phyloP scores from a whole-genome alignment of 177 flowering plant species.

The Vitis hybrid region DNA sequence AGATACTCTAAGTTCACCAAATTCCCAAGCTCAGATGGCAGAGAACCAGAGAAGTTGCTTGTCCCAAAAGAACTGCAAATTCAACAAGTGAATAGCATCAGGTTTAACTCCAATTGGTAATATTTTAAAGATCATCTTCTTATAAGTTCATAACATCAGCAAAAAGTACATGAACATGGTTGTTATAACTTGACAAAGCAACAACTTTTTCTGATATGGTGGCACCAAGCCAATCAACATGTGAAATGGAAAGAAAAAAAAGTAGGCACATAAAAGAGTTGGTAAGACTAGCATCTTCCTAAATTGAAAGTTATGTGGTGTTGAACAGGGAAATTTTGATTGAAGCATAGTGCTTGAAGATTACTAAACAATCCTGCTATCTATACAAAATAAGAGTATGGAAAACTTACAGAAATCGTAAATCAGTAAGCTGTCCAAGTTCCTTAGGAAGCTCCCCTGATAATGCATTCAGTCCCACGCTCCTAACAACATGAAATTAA shows the following conservation, averaged over 20 bases:
- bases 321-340: too few relatives aligned
- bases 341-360: background rate
- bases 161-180: background rate
- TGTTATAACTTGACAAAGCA: too few relatives aligned
- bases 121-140: background rate
- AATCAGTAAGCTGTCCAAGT: constrained; percentile 12
- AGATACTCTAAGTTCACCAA: constrained; percentile 41
- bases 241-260: too few relatives aligned
- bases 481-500: constrained; percentile 11
- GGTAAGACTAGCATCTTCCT: background rate
- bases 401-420: constrained; percentile 7
- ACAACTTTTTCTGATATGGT: too few relatives aligned
- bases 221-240: too few relatives aligned
- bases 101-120: background rate
- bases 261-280: too few relatives aligned
- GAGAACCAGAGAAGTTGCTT: constrained; percentile 73
- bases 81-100: background rate
- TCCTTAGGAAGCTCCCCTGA: background rate
- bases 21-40: constrained; percentile 69
- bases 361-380: background rate
- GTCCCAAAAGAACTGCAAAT: constrained; percentile 46
- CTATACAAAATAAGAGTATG: background rate
- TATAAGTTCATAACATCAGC: background rate
- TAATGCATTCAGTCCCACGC: constrained; percentile 36
- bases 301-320: background rate